A percentile compares a stretch with the other conserved stretches of the same genome.
Evolutionary conservation across 164 flowering plant genomes (phyloP).

Genomic region (Annona cherimola): DNA sequence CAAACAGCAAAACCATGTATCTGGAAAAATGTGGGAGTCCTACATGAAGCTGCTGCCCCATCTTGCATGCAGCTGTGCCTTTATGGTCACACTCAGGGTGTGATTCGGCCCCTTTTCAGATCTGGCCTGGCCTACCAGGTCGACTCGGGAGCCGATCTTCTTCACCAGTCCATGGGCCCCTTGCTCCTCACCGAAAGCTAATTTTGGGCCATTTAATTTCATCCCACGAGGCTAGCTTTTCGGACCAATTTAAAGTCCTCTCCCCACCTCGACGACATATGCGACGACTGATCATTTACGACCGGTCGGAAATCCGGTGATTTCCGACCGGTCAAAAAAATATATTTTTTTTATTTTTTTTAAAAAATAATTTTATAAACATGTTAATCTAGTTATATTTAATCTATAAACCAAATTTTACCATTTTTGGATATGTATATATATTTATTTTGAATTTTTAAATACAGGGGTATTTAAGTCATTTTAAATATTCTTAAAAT

Average conservation of each 20-base stretch:
- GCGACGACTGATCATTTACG: no score
- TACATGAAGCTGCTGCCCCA: constrained; percentile 76
- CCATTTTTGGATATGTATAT: no score
- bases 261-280: constrained; percentile 33
- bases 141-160: constrained; percentile 64
- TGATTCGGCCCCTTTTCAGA: constrained; percentile 80
- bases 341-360: no score
- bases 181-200: constrained; percentile 48
- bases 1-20: not conserved
- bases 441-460: no score
- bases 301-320: no score
- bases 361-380: no score
- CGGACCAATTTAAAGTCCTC: constrained; percentile 12
- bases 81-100: constrained; percentile 74
- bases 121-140: constrained; percentile 37
- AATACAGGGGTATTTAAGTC: no score
- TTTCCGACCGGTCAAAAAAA: no score
- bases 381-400: no score
- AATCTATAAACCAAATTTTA: no score
- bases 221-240: constrained; percentile 1
- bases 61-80: constrained; percentile 69
- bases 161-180: constrained; percentile 95
- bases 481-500: no score
- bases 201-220: constrained; percentile 27
- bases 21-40: not conserved